Evolutionary conservation across 257 asterid genomes (phyloP).

Genomic region (Solanum peruvianum): DNA sequence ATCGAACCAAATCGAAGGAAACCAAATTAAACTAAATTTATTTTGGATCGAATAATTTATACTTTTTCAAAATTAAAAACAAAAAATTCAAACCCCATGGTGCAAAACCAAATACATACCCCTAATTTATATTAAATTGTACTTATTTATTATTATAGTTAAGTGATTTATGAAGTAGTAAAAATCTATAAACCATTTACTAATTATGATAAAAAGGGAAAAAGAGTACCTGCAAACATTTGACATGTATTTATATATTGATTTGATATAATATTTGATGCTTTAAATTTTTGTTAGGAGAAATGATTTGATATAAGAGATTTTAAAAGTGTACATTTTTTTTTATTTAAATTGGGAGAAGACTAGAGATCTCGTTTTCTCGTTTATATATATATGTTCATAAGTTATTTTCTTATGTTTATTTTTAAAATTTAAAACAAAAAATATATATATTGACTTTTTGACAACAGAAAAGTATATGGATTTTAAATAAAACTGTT

Average conservation of each 20-base stretch:
- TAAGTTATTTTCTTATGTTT: not conserved
- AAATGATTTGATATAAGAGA: no score
- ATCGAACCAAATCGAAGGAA: rapidly evolving
- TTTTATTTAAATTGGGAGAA: no score
- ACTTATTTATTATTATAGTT: not conserved
- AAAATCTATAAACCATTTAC: not conserved
- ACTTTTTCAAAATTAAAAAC: no score
- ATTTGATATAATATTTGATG: no score
- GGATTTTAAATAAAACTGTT: not conserved
- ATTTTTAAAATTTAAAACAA: not conserved
- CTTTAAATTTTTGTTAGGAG: no score
- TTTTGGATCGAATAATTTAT: rapidly evolving
- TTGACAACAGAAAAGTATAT: not conserved
- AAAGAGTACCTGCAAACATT: not conserved
- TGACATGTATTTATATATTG: not conserved
- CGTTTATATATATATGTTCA: not conserved
- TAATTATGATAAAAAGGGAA: no score
- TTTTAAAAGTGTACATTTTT: no score
- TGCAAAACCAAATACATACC: no score
- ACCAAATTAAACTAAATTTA: no score
- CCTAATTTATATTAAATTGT: not conserved
- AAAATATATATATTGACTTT: not conserved
- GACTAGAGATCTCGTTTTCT: not conserved
- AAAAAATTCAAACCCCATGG: no score
- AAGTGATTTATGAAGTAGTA: not conserved